These are phyloP conservation scores for Ophiostoma pallidulum DNA, from an alignment of 2,329 filamentous ascomycete genomes.

Conservation along the genomic window DNA sequence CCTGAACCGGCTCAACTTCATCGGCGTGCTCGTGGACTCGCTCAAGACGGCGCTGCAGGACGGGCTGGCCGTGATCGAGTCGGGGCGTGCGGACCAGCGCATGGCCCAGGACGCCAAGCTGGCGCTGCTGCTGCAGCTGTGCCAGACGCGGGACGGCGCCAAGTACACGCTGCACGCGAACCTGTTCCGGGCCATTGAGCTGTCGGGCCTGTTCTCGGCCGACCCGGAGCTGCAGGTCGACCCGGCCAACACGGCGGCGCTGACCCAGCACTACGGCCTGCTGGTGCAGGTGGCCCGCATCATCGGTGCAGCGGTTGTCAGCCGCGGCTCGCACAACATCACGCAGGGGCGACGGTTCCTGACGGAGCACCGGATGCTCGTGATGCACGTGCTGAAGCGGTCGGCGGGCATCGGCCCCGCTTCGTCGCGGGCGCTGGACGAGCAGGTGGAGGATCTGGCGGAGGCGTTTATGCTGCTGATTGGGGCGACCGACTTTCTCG, in stretches of 20 bases:
- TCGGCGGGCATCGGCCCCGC: conserved; percentile 58
- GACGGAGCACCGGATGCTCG: conserved; percentile 69
- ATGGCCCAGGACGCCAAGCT: conserved; percentile 61
- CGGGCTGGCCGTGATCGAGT: conserved; percentile 40
- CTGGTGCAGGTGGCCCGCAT: conserved; percentile 73
- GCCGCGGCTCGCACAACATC: conserved; percentile 73
- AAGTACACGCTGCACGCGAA: conserved; percentile 82
- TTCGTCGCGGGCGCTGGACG: conserved; percentile 34
- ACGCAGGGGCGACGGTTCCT: conserved; percentile 73
- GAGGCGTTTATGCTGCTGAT: conserved; percentile 81
- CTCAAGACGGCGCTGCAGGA: conserved; percentile 70
- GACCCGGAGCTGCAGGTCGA: conserved; percentile 86
- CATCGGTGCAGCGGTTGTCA: conserved; percentile 71
- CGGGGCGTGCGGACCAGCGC: conserved; percentile 33
- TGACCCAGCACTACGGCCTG: conserved; percentile 75
- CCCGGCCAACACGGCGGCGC: conserved; percentile 31
- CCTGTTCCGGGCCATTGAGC: conserved; percentile 70
- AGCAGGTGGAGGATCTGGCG: conserved; percentile 65
- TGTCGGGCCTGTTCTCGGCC: conserved; percentile 75
- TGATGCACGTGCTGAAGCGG: conserved; percentile 84
- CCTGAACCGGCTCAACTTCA: conserved; percentile 79
- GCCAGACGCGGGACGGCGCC: conserved; percentile 75
- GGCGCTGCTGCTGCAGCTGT: conserved; percentile 72
- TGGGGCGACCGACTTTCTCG: conserved; percentile 70
- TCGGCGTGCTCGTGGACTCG: conserved; percentile 82